Percentiles rank a stretch among this genome's conserved stretches.
Conservation (phyloP, 2,329 filamentous ascomycete species). For the Xylaria multiplex region DNA sequence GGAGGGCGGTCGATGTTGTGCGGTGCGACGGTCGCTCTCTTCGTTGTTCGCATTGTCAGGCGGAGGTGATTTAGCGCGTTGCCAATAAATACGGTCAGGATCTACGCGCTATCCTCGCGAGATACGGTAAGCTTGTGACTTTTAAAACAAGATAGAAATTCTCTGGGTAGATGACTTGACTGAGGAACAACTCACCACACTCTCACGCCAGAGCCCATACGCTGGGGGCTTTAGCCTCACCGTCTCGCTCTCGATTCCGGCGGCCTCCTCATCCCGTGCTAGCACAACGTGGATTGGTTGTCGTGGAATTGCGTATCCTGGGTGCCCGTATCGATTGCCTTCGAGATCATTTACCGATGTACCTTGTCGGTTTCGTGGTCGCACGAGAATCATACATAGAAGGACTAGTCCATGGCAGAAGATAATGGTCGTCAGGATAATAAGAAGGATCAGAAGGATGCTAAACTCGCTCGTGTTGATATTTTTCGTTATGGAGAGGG, state of each 20-base stretch:
- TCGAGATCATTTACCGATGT: conserved; percentile 13
- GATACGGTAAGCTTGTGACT: conserved; percentile 24
- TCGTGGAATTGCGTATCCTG: conserved; percentile 74
- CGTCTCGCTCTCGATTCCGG: conserved; percentile 64
- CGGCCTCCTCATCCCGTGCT: conserved; percentile 77
- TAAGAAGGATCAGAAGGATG: conserved; percentile 80
- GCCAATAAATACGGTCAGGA: conserved; percentile 84
- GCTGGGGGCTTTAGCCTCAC: conserved; percentile 76
- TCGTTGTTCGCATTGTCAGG: conserved; percentile 6
- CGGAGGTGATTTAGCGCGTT: conserved; percentile 62
- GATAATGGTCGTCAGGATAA: conserved; percentile 78
- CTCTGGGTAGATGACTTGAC: not conserved
- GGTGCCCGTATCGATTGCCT: conserved; percentile 36
- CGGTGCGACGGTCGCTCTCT: conserved; percentile 38
- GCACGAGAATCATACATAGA: conserved; percentile 72
- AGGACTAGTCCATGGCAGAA: conserved; percentile 83
- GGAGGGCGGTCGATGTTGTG: conserved; percentile 70
- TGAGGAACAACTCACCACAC: conserved; percentile 70
- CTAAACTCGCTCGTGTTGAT: conserved; percentile 77
- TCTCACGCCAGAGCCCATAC: conserved; percentile 86
- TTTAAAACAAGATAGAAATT: not conserved
- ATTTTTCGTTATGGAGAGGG: conserved; percentile 73
- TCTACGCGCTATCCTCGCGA: conserved; percentile 71
- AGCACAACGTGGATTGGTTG: conserved; percentile 81
- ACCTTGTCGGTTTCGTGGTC: conserved; percentile 50